Conservation (phyloP, 805 yeast species). For the Metschnikowia aberdeeniae region DNA sequence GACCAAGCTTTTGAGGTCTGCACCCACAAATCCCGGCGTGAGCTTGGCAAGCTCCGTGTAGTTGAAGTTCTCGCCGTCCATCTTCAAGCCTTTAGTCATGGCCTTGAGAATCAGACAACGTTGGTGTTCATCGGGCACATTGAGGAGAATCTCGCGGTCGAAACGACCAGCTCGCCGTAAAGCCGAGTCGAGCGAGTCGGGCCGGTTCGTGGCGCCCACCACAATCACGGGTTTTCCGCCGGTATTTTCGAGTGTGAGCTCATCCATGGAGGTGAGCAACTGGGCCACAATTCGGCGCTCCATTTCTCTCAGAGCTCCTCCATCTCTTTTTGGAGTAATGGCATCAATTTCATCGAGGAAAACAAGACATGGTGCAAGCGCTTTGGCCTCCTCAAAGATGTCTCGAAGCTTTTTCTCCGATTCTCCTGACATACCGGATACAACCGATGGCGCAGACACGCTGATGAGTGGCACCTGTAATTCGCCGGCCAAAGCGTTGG, state of each 20-base stretch:
- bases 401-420: constrained; percentile 92
- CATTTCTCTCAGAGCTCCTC: constrained; percentile 94
- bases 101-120: constrained; percentile 71
- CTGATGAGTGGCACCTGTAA: constrained; percentile 88
- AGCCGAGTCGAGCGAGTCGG: constrained; percentile 92
- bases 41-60: constrained; percentile 73
- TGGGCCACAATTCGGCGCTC: constrained; percentile 96
- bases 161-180: constrained; percentile 95
- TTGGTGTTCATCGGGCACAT: constrained; percentile 88
- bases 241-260: constrained; percentile 80
- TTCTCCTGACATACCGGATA: constrained; percentile 99
- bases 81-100: constrained; percentile 63
- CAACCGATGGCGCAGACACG: constrained; percentile 92
- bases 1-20: constrained; percentile 89
- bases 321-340: constrained; percentile 95
- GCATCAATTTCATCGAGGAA: constrained; percentile 98
- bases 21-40: constrained; percentile 98
- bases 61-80: constrained; percentile 56
- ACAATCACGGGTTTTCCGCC: constrained; percentile 90
- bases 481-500: constrained; percentile 94
- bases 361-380: constrained; percentile 85
- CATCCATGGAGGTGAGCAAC: constrained; percentile 91
- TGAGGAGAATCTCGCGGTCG: constrained; percentile 88
- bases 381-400: constrained; percentile 86
- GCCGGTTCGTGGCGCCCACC: constrained; percentile 95